Conservation (phyloP, 83 land plant species). For the Isoetes engelmannii region DNA sequence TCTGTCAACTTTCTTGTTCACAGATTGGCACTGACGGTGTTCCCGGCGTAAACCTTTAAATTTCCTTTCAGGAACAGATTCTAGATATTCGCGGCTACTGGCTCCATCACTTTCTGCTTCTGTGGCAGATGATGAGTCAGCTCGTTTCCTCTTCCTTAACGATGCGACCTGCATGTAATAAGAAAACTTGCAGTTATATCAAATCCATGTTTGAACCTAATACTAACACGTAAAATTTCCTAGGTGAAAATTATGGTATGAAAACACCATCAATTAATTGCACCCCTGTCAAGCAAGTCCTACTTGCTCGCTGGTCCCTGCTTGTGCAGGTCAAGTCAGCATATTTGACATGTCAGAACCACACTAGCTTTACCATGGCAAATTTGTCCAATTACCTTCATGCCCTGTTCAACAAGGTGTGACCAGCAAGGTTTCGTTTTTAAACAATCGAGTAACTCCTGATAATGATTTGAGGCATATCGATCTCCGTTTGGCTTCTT, state of each 20-base stretch:
- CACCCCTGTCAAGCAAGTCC: no score
- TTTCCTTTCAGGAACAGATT: slow-evolving; percentile 17
- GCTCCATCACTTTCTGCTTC: slow-evolving; percentile 45
- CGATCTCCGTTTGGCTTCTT: slow-evolving; percentile 81
- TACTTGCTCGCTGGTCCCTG: no score
- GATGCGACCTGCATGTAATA: neutral
- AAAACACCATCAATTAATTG: no score
- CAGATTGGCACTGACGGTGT: slow-evolving; percentile 4
- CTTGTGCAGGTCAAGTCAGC: no score
- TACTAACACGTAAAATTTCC: no score
- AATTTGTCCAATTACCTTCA: slow-evolving; percentile 36
- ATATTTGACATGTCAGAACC: neutral
- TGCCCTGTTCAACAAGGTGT: slow-evolving; percentile 60
- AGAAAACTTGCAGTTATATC: neutral
- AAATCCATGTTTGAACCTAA: no score
- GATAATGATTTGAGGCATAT: slow-evolving; percentile 70
- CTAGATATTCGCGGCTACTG: slow-evolving; percentile 14
- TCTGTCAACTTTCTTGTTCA: slow-evolving; percentile 12
- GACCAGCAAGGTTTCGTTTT: slow-evolving; percentile 48
- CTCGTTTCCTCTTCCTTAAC: slow-evolving; percentile 45
- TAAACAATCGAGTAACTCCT: slow-evolving; percentile 75
- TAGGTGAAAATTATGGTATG: no score
- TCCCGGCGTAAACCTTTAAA: slow-evolving; percentile 1
- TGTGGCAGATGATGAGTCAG: slow-evolving; percentile 25
- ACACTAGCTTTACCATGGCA: neutral